Conservation (phyloP, 495 filamentous ascomycete genomes). For the Pyrenopolyporus hunteri region DNA sequence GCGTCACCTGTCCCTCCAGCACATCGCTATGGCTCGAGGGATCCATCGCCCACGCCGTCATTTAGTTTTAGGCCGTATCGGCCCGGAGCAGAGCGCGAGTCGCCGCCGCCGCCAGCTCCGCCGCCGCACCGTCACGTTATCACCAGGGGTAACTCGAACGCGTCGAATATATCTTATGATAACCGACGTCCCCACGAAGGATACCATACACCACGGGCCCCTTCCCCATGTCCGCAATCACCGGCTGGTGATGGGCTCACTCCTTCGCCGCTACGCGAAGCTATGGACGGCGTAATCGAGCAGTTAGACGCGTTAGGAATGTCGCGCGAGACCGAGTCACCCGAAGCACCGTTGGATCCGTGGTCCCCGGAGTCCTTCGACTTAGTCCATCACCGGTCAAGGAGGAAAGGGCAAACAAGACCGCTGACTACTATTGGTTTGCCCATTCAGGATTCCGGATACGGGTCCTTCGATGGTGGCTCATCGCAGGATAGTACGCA, state of each 20-base stretch:
- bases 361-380: constrained; percentile 95
- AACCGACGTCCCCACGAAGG: constrained; percentile 40
- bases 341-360: constrained; percentile 68
- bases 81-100: constrained; percentile 45
- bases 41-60: constrained; percentile 50
- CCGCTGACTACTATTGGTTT: constrained; percentile 79
- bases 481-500: constrained; percentile 48
- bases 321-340: constrained; percentile 56
- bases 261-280: constrained; percentile 87
- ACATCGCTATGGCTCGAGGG: constrained; percentile 35
- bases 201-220: constrained; percentile 58
- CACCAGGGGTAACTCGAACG: constrained; percentile 38
- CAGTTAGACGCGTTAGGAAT: constrained; percentile 89
- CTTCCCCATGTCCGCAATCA: constrained; percentile 66
- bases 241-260: constrained; percentile 72
- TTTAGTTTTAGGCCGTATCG: constrained; percentile 51
- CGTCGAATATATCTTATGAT: constrained; percentile 45
- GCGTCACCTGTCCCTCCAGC: constrained; percentile 35
- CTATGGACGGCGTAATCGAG: constrained; percentile 98
- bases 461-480: constrained; percentile 56
- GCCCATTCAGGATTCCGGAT: constrained; percentile 60
- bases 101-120: constrained; percentile 59
- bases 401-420: constrained; percentile 50
- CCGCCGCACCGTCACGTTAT: constrained; percentile 57
- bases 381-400: constrained; percentile 54